Base-by-base conservation (phyloP, 2,329 filamentous ascomycete genomes). In the Aspergillus persii region DNA sequence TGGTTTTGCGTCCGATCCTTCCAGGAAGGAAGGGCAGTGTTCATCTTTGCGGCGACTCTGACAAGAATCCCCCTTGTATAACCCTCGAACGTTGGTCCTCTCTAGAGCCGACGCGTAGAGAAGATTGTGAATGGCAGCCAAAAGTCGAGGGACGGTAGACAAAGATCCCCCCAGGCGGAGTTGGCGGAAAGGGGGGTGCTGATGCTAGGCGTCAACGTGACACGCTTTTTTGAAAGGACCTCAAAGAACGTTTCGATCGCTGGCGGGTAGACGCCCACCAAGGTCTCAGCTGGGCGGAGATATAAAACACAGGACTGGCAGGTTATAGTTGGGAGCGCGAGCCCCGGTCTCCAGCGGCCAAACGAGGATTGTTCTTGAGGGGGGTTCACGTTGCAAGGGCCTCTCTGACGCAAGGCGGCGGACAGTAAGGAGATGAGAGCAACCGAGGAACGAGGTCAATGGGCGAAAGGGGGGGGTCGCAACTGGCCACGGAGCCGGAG, bases 1-100 rank as follows among this genome's bases (percentile, higher is more conserved):
- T 78, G 75, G 56, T 73, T 73, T 56, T 77, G 74, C 51, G 75
- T 73, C 55, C 75, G 74, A 69, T 80, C 78, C 72, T 79, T 80
- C 78, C 78, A 80, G 59, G 78, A 77, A 39, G 78, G 70, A 66
- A 75, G 71, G 62, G 68, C 59, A 54, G 72, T 63, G 60, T 70
- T 74, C 71, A 76, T 75, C 56, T 69, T 68, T 59, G 66, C 66
- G 61, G 63, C 41, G 54, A 66, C 61, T 62, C 63, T 69, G 63
- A 62, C 56, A 49, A 33, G 63, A 69, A 61, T 62, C 63, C 62
- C 58, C 31, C 56, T 49, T 27, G 47, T 56, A 60, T 65, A 56
- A 62, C 62, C 60, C 60, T 33, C 4, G 31, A 26, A 44, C 23
- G 29, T 46, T 27, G 36, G 50, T 54, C 15, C 54, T n/a, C 30